These are phyloP conservation scores for Triticum timopheevii DNA, from an alignment of 176 grass and related monocot species.

Conservation along the genomic window DNA sequence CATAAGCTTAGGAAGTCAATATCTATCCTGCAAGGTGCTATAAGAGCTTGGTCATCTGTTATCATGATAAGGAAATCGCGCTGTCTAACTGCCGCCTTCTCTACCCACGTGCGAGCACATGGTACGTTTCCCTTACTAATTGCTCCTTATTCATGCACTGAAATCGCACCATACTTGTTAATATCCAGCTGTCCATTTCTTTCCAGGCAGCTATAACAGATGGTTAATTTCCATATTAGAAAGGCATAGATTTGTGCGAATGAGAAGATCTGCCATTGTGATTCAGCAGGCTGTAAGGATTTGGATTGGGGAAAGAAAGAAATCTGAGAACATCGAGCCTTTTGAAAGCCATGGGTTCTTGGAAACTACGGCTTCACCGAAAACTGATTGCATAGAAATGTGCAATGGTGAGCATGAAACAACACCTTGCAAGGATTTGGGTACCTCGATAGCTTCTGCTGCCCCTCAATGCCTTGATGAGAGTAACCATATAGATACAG, in stretches of 20 bases:
- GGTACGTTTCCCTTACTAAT: slow-evolving; percentile 35
- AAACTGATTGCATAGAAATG: slow-evolving; percentile 24
- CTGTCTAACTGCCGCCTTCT: neutral
- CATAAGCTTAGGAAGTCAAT: slow-evolving; percentile 40
- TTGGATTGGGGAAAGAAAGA: slow-evolving; percentile 42
- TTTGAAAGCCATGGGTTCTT: slow-evolving; percentile 10
- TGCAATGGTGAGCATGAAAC: neutral
- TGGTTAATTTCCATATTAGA: slow-evolving; percentile 52
- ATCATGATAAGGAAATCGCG: neutral
- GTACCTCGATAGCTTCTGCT: slow-evolving; percentile 3
- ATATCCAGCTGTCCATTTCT: slow-evolving; percentile 2
- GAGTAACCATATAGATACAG: neutral
- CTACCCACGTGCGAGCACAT: neutral
- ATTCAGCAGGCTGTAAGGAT: slow-evolving; percentile 52
- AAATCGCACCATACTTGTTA: slow-evolving; percentile 2
- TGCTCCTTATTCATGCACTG: neutral
- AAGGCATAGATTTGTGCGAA: slow-evolving; percentile 53
- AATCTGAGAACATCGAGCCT: neutral
- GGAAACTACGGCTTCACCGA: slow-evolving; percentile 9
- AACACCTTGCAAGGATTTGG: slow-evolving; percentile 4
- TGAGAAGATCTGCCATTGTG: slow-evolving; percentile 43
- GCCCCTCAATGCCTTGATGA: slow-evolving; percentile 11
- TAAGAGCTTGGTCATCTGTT: slow-evolving; percentile 43
- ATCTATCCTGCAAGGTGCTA: slow-evolving; percentile 47
- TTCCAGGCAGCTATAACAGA: slow-evolving; percentile 33